A percentile compares a stretch with the other conserved stretches of the same genome.
Conservation (phyloP, 2,329 filamentous ascomycete species). For the Raffaelea albimanens region DNA sequence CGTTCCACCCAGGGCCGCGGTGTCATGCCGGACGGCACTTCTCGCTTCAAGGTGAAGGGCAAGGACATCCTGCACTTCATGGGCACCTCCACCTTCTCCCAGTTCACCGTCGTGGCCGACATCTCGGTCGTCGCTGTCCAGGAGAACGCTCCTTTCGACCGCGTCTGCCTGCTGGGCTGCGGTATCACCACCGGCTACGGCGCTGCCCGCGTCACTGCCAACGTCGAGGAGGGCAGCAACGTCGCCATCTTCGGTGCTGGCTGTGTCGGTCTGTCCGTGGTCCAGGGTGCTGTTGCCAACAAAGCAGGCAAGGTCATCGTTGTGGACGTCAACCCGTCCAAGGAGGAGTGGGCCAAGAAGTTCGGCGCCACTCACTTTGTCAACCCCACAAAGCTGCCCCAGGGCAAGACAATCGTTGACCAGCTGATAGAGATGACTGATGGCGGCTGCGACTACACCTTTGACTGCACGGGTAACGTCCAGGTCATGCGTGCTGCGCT, state of each 20-base stretch:
- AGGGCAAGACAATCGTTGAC: constrained; percentile 75
- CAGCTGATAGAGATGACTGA: constrained; percentile 96
- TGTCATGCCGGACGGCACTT: constrained; percentile 94
- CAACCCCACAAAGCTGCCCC: constrained; percentile 69
- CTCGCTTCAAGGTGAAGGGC: constrained; percentile 89
- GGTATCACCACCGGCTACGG: constrained; percentile 98
- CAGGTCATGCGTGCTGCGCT: constrained; percentile 91
- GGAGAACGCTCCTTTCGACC: constrained; percentile 84
- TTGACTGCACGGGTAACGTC: constrained; percentile 97
- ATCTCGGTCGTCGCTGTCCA: constrained; percentile 92
- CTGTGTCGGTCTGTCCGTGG: constrained; percentile 89
- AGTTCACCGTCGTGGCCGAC: constrained; percentile 97
- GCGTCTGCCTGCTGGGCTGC: constrained; percentile 90
- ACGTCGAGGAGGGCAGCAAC: constrained; percentile 81
- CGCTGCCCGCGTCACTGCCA: constrained; percentile 86
- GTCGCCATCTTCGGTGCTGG: constrained; percentile 91
- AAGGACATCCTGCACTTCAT: constrained; percentile 97
- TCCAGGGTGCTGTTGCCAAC: constrained; percentile 85
- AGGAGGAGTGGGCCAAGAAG: constrained; percentile 87
- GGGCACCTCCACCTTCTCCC: constrained; percentile 97
- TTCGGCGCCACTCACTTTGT: constrained; percentile 97
- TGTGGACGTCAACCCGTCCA: constrained; percentile 69
- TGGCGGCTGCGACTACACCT: constrained; percentile 96
- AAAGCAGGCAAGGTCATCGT: constrained; percentile 70
- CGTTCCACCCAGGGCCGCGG: constrained; percentile 91